A percentile compares a stretch with the other conserved stretches of the same genome.
Evolutionary conservation across 2,329 filamentous ascomycete genomes (phyloP).

Genomic region (Hymenoscyphus albidus): DNA sequence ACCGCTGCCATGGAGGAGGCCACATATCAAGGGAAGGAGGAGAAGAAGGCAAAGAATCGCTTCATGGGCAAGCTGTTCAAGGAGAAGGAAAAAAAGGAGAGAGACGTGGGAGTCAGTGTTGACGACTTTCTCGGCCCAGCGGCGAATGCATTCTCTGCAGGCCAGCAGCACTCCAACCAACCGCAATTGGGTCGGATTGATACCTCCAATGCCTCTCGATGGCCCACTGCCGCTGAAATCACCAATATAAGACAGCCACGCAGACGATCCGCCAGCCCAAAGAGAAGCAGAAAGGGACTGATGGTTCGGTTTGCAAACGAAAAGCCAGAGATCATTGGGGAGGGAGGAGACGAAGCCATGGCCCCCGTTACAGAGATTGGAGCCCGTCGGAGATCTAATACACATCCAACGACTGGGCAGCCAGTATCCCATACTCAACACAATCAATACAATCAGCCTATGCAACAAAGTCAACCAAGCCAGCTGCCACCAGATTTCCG

Average conservation of each 20-base stretch:
- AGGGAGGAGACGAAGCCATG: constrained; percentile 84
- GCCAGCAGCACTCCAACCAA: constrained; percentile 12
- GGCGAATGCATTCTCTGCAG: constrained; percentile 41
- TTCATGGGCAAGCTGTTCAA: constrained; percentile 53
- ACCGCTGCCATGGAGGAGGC: constrained; percentile 27
- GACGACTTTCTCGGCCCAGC: constrained; percentile 57
- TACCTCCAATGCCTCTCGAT: constrained; percentile 46
- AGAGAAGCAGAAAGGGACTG: constrained; percentile 60
- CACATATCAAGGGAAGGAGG: constrained; percentile 27
- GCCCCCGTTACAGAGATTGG: constrained; percentile 69
- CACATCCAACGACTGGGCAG: constrained; percentile 24
- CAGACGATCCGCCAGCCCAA: constrained; percentile 34
- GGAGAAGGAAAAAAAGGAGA: constrained; percentile 36
- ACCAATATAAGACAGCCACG: constrained; percentile 21
- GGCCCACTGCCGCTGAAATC: constrained; percentile 46
- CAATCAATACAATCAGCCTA: neutral
- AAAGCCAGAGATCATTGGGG: constrained; percentile 77
- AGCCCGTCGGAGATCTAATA: constrained; percentile 43
- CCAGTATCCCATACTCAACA: constrained; percentile 8
- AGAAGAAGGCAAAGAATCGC: constrained; percentile 38
- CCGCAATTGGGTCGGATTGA: constrained; percentile 39
- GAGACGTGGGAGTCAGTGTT: constrained; percentile 45
- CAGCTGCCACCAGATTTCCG: neutral
- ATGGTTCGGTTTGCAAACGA: constrained; percentile 70
- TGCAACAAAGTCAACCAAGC: neutral